Base-by-base conservation (phyloP, 2,329 filamentous ascomycete species). In the Cytospora schulzeri region DNA sequence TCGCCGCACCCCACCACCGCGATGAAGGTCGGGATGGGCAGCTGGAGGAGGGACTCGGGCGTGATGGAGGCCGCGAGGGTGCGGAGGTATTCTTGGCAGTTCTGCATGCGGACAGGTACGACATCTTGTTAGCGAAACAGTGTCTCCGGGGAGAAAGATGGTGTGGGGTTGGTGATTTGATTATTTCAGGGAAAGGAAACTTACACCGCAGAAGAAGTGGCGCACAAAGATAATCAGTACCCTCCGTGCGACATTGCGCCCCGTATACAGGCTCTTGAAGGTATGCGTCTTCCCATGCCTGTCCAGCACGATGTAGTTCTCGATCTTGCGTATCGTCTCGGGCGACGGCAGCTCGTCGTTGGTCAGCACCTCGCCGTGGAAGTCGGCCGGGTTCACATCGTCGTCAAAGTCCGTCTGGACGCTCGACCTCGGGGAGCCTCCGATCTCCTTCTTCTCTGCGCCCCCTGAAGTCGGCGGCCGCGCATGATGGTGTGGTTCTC, bases 171-270 rank as follows among this genome's bases (percentile, higher is more conserved):
- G n/a, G n/a, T n/a, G n/a, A n/a, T n/a, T n/a, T n/a, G n/a, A n/a
- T n/a, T n/a, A n/a, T n/a, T n/a, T 15, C n/a, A 33, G 22, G n/a
- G 24, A 35, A 19, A 14, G 24, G 52, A 17, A 51, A 82, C 88
- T 75, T 81, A 91, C 90, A 41, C 89, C 89, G 73, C 91, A 93
- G 80, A 91, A 92, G 76, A 93, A 93, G 77, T 93, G 90, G 53
- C 91, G 84, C 64, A 93, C 82, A 73, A 93, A 93, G 69, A 93
- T 85, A 51, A 92, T 76, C 35, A 93, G 80, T 31, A 91, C 85
- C 3, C 87, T 79, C 22, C 81, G 78, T 15, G 83, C 79, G 3
- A 80, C 79, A 61, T 84, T 83, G 55, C 74, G 79, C 4, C 85
- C 84, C 38, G 79, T 81, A 73, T 88, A 89, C 31, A 91, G 76